Base-by-base conservation (phyloP, 2,329 filamentous ascomycete genomes). In the Cyphellophora europaea region DNA sequence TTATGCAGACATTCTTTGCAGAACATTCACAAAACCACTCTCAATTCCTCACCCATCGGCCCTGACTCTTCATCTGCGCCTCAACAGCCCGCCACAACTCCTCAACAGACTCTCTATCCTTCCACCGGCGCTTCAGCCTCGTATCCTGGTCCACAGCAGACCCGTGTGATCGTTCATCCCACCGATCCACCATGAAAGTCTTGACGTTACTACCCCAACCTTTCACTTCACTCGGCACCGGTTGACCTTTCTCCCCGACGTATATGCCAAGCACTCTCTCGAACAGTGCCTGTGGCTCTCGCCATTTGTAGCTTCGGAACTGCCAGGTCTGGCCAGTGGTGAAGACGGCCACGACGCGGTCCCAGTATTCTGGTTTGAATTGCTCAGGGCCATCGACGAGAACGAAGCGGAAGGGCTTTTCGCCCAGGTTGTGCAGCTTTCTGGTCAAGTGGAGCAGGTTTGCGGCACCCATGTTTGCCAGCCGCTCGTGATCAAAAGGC, bases 311-410 rank as follows among this genome's bases (percentile, higher is more conserved):
- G 48, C 78, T 83, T 64, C 95, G 94, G 66, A 98, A 98, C 62
- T 98, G 91, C 91, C 91, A 98, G 6, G 82, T 79, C 64, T 98
- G 91, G 19, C 91, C 91, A 0, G 91, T 98, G 0, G 91, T 98
- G 63, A 98, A 96, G 38, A 98, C 88, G 10, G 84, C 91, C 2
- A 95, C 91, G 5, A 98, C 82, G 33, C 88, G 79, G 52, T 80
- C 80, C 91, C 91, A 98, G 67, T 96, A 95, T 55, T 96, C 88
- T 0, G 91, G 91, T 58, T 94, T 93, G 72, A 98, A 98, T 58
- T 91, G 82, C 54, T 93, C 81, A 0, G 88, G 83, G 12, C 80
- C 82, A 58, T 98, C 91, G 35, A 96, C 89, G 25, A 98, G 77
- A 54, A 96, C 93, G 67, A 98, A 98, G 30, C 88, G 84, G 53